phyloP scores from a whole-genome alignment of 2,329 filamentous ascomycete genomes.

The Penicillium sp. region DNA sequence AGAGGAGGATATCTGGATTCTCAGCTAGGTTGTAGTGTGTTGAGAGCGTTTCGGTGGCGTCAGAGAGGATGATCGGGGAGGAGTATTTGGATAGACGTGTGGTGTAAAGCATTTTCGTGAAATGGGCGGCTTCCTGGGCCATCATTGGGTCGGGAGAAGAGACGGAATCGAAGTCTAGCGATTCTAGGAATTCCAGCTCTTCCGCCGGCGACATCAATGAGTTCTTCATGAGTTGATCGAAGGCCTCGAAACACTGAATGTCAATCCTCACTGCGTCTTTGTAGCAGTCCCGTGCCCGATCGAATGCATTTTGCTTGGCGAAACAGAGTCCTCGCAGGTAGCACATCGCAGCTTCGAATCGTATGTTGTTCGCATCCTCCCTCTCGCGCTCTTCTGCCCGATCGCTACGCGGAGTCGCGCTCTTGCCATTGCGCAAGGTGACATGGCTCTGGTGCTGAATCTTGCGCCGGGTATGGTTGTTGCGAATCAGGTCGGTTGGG shows the following conservation, averaged over 20 bases:
- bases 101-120: constrained; percentile 94
- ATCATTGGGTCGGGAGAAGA: constrained; percentile 64
- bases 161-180: constrained; percentile 86
- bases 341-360: constrained; percentile 96
- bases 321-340: constrained; percentile 91
- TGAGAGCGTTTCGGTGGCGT: constrained; percentile 84
- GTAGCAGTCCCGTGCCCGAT: constrained; percentile 96
- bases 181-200: constrained; percentile 85
- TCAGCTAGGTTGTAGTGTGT: constrained; percentile 86
- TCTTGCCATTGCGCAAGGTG: constrained; percentile 49
- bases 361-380: constrained; percentile 73
- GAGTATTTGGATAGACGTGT: constrained; percentile 94
- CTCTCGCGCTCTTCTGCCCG: constrained; percentile 62
- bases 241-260: constrained; percentile 96
- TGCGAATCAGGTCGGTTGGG: constrained; percentile 81
- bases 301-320: constrained; percentile 95
- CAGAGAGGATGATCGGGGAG: constrained; percentile 77
- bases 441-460: constrained; percentile 63
- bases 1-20: constrained; percentile 88
- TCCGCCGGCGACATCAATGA: constrained; percentile 85
- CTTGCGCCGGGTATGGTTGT: constrained; percentile 67
- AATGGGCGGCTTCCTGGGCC: constrained; percentile 85
- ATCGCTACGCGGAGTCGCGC: constrained; percentile 52
- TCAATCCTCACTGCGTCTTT: constrained; percentile 96
- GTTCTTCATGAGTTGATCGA: constrained; percentile 97